Conservation (phyloP, 176 grass and related monocot genomes). For the Themeda triandra region DNA sequence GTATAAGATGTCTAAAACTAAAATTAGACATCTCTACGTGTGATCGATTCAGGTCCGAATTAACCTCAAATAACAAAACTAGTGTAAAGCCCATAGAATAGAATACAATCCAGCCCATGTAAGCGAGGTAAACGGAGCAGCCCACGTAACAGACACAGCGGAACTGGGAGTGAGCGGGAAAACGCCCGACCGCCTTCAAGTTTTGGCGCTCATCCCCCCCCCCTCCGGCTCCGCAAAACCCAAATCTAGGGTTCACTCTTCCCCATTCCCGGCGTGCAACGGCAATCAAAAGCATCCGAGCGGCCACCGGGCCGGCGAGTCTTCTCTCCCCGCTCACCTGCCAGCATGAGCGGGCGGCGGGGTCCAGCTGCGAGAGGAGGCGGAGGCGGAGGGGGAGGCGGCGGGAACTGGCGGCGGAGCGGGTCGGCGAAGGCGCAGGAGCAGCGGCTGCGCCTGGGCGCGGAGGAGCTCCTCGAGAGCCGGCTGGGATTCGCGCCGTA, state of each 20-base stretch:
- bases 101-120: too few relatives aligned
- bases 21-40: too few relatives aligned
- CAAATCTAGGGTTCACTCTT: neutral
- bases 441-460: constrained; percentile 68
- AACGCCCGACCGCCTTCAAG: neutral
- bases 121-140: too few relatives aligned
- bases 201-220: neutral
- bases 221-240: neutral
- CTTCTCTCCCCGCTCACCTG: neutral
- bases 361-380: constrained; percentile 15
- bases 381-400: too few relatives aligned
- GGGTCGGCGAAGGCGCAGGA: constrained; percentile 39
- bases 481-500: constrained; percentile 77
- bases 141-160: too few relatives aligned
- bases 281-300: neutral
- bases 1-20: too few relatives aligned
- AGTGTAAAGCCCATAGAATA: too few relatives aligned
- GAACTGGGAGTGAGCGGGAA: neutral
- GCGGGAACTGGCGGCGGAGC: constrained; percentile 31
- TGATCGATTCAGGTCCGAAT: too few relatives aligned
- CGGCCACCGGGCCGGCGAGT: neutral
- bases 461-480: constrained; percentile 87
- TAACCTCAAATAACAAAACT: too few relatives aligned
- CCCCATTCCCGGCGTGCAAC: neutral
- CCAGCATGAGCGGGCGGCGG: constrained; percentile 34